A percentile compares a stretch with the other conserved stretches of the same genome.
Conservation (phyloP, 2,329 filamentous ascomycete species). For the Aureobasidium sp. region DNA sequence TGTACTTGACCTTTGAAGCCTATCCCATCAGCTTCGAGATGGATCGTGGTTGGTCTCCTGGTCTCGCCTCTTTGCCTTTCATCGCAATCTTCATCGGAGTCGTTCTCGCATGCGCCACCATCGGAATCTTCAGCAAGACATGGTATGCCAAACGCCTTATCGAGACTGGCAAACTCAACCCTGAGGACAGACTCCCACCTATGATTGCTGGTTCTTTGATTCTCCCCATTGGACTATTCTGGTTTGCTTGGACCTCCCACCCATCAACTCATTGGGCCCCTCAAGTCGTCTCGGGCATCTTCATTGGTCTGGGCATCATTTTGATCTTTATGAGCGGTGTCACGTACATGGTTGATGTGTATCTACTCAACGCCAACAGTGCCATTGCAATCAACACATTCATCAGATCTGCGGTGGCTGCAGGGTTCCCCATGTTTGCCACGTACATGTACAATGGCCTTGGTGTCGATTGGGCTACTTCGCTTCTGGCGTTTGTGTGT, state of each 20-base stretch:
- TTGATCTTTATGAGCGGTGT: conserved; percentile 17
- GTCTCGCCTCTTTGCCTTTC: conserved; percentile 35
- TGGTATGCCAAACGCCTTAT: conserved; percentile 28
- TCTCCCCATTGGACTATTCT: conserved; percentile 27
- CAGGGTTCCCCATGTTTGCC: conserved; percentile 31
- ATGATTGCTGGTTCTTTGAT: conserved; percentile 45
- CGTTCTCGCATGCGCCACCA: conserved; percentile 23
- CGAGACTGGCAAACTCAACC: conserved; percentile 29
- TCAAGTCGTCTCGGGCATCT: conserved; percentile 15
- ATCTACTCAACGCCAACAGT: conserved; percentile 27
- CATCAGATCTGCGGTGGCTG: conserved; percentile 29
- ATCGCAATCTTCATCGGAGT: conserved; percentile 33
- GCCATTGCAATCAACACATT: conserved; percentile 32
- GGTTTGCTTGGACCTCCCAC: conserved; percentile 15
- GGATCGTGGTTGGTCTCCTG: conserved; percentile 34
- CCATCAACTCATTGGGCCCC: background rate
- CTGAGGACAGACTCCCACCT: conserved; percentile 38
- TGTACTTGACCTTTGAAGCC: conserved; percentile 41
- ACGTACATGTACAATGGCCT: conserved; percentile 30
- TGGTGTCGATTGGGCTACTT: conserved; percentile 30
- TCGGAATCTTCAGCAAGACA: conserved; percentile 28
- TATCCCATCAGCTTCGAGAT: conserved; percentile 39
- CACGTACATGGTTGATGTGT: conserved; percentile 30
- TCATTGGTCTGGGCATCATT: conserved; percentile 16
- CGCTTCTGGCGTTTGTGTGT: conserved; percentile 29